Base-by-base conservation (phyloP, 2,329 filamentous ascomycete genomes). In the Balansia obtecta region DNA sequence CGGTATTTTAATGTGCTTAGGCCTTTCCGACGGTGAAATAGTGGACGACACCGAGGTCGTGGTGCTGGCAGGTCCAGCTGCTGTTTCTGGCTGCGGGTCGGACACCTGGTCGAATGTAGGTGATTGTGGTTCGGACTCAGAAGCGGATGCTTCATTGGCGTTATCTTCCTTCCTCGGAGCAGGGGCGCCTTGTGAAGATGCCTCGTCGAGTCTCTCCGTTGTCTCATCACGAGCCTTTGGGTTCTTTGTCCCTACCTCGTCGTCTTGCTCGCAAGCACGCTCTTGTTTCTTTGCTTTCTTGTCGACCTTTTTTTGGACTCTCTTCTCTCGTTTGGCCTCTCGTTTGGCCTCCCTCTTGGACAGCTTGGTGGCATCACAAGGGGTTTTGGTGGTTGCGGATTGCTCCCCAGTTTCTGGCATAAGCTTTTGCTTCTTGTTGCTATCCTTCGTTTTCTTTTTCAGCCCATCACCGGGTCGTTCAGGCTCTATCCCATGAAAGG, bases 11-110 rank as follows among this genome's bases (percentile, higher is more conserved):
- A 82, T 77, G 55, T 80, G 77, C 64, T 83, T 86, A 13, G 78
- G 77, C 60, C 80, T 80, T 53, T 79, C 75, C 34, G 76, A 74
- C 5, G 76, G 71, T 7, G 81, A 72, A 12, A 79, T 71, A 45
- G 80, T 75, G 20, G 84, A 87, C 50, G 84, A 86, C 50, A 82
- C 76, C 16, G 85, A 88, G 32, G 85, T 88, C 45, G 76, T 78
- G 53, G 72, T 70, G 65, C 78, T 80, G 45, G 75, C 68, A n/a
- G 71, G 61, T 53, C 78, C 75, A 52, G 60, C 65, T 6, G 64
- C 63, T 22, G 63, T 61, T 48, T 69, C 67, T 32, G 65, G 64
- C 16, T 65, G 53, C 54, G 63, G 54, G 39, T 68, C 64, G 55
- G 74, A 66, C 16, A 63, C 59, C 40, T 69, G 69, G 61, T 88